Conservation (phyloP, 352 stramenopile genomes). For the Phytophthora syringae region DNA sequence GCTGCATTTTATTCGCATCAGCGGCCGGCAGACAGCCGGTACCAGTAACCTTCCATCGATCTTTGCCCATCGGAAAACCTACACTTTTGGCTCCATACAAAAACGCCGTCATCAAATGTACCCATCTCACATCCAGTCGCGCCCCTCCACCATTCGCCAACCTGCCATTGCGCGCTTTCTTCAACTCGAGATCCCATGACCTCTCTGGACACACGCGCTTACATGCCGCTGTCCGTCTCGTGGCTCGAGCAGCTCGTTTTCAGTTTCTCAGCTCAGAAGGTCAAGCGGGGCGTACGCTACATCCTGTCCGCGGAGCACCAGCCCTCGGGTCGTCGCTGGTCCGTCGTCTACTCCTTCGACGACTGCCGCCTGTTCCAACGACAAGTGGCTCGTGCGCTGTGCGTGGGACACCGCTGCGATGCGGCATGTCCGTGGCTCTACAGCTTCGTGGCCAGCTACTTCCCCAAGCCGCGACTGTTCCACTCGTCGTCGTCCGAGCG, state of each 20-base stretch:
- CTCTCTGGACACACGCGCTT: constrained; percentile 5
- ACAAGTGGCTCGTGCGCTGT: constrained; percentile 13
- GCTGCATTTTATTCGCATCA: too few species aligned
- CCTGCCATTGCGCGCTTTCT: too few species aligned
- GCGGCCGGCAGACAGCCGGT: too few species aligned
- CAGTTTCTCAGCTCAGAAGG: constrained; percentile 18
- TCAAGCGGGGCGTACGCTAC: constrained; percentile 30
- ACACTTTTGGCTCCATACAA: too few species aligned
- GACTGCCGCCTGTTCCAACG: constrained; percentile 27
- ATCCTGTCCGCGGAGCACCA: constrained; percentile 26
- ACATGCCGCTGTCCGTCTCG: constrained; percentile 29
- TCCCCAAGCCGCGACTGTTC: constrained; percentile 34
- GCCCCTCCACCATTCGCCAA: too few species aligned
- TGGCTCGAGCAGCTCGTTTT: constrained; percentile 37
- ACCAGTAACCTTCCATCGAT: too few species aligned
- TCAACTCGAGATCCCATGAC: too few species aligned
- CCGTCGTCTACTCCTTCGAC: constrained; percentile 35
- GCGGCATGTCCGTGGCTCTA: constrained; percentile 36
- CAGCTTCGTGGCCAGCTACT: constrained; percentile 44
- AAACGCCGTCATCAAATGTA: too few species aligned
- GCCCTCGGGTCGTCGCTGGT: constrained; percentile 30
- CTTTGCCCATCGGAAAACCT: too few species aligned
- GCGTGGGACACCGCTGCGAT: constrained; percentile 29
- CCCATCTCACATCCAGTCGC: too few species aligned
- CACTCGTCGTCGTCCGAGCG: constrained; percentile 22